A percentile compares a stretch with the other conserved stretches of the same genome.
phyloP scores from a whole-genome alignment of 495 filamentous ascomycete genomes.

The Penicillium simplicissimum region DNA sequence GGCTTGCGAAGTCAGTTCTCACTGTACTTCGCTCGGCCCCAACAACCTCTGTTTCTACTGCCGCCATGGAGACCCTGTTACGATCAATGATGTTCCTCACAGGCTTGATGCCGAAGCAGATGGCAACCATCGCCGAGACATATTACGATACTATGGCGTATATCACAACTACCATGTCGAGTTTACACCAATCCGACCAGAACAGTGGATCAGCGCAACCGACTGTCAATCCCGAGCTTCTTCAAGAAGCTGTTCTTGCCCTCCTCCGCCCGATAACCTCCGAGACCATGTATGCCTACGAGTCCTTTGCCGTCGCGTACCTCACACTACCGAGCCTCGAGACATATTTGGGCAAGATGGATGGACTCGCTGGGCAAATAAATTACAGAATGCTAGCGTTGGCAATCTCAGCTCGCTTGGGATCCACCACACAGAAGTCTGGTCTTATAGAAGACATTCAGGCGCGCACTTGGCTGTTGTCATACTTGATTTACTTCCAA shows the following conservation, averaged over 20 bases:
- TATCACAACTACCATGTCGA: slow-evolving; percentile 37
- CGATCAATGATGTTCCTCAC: slow-evolving; percentile 41
- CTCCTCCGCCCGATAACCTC: slow-evolving; percentile 51
- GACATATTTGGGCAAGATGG: slow-evolving; percentile 43
- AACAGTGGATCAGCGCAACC: not conserved
- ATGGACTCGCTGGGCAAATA: slow-evolving; percentile 48
- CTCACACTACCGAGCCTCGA: slow-evolving; percentile 52
- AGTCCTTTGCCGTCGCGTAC: slow-evolving; percentile 57
- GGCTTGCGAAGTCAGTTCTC: slow-evolving; percentile 48
- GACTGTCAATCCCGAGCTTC: slow-evolving; percentile 11
- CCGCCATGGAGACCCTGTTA: slow-evolving; percentile 39
- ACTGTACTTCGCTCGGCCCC: slow-evolving; percentile 39
- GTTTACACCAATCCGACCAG: slow-evolving; percentile 7
- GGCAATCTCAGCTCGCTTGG: slow-evolving; percentile 41
- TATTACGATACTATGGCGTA: slow-evolving; percentile 49
- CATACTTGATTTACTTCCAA: slow-evolving; percentile 78
- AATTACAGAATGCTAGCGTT: slow-evolving; percentile 57
- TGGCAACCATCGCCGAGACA: slow-evolving; percentile 43
- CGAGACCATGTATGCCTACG: slow-evolving; percentile 53
- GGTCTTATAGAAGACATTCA: slow-evolving; percentile 32
- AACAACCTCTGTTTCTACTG: slow-evolving; percentile 18
- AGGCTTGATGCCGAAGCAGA: slow-evolving; percentile 47
- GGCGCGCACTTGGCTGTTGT: slow-evolving; percentile 70
- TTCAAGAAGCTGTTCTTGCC: slow-evolving; percentile 44
- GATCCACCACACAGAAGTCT: slow-evolving; percentile 29